Evolutionary conservation across 305 asterid species (phyloP).

Genomic region (Rubia balearica): DNA sequence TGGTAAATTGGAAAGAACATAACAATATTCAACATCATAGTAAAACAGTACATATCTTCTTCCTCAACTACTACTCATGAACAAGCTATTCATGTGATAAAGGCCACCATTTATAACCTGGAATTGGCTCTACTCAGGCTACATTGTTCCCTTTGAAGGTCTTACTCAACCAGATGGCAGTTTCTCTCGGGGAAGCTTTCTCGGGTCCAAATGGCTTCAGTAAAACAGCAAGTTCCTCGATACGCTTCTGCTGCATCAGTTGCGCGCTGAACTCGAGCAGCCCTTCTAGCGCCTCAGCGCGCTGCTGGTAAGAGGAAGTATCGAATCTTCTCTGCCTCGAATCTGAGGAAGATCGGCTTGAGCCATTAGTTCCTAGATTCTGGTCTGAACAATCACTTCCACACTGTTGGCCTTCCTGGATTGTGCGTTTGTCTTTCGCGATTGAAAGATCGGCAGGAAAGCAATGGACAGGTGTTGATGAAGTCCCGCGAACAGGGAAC

Average conservation of each 20-base stretch:
- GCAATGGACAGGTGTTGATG: conserved; percentile 50
- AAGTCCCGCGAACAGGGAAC: conserved; percentile 31
- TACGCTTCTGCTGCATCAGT: conserved; percentile 73
- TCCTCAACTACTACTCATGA: conserved; percentile 24
- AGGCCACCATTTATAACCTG: neutral
- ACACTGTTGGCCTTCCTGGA: conserved; percentile 35
- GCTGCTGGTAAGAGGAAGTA: conserved; percentile 79
- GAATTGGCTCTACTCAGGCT: conserved; percentile 16
- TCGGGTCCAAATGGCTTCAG: conserved; percentile 90
- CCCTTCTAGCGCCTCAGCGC: conserved; percentile 94
- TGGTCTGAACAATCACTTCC: conserved; percentile 70
- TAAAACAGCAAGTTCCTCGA: conserved; percentile 85
- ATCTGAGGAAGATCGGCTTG: conserved; percentile 59
- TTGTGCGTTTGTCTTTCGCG: conserved; percentile 75
- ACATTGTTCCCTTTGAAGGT: conserved; percentile 70
- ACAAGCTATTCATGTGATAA: conserved; percentile 36
- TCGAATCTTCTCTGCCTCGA: conserved; percentile 67
- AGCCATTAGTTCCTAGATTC: conserved; percentile 39
- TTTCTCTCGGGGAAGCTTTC: conserved; percentile 90
- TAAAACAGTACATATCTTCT: neutral
- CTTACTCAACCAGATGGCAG: conserved; percentile 95
- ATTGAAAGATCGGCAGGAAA: conserved; percentile 37
- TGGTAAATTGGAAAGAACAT: too few species aligned
- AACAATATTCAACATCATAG: neutral
- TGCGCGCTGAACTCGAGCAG: conserved; percentile 91